Evolutionary conservation across 2,329 filamentous ascomycete genomes (phyloP), one percentile per base, ranked within the genome.

Genomic region (Calonectria pseudoturangicola): DNA sequence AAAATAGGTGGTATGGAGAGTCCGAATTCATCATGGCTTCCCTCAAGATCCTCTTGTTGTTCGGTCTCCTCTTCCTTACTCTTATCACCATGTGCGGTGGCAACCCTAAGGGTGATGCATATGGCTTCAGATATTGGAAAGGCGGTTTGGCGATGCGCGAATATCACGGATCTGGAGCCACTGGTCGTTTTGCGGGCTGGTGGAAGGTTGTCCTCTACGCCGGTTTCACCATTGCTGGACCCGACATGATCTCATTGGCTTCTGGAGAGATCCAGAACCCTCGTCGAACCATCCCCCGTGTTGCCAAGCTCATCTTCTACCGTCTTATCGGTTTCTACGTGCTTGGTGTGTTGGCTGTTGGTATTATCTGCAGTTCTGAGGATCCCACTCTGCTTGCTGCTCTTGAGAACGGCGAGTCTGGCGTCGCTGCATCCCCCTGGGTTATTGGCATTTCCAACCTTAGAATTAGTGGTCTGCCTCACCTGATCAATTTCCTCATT

Each of bases 251-350:
- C 74, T 85, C 87, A 33, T 88, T 91, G 62, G 84, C 86, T 1
- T 83, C 85, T 2, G 87, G 86, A 54, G 92, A 94, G 82, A 89
- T 92, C 21, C 88, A 92, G 77, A 92, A 93, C 79, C 92, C 92
- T 2, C 88, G 92, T 50, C 83, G 84, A 28, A 89, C 91, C 36
- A 90, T 95, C 83, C 93, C 93, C 0, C 89, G 88, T 71, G 93
- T 93, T 1, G 94, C 90, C 84, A 94, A 93, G 75, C 91, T 91
- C 56, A 92, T 94, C 41, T 94, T 95, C 83, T 94, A 93, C 82
- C 92, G 93, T 62, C 86, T 95, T 39, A 92, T 92, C 0, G 84
- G 88, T 1, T 94, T 95, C 84, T 95, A 94, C 83, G 88, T 94
- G n/a, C 86, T 95, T 81, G 75, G 86, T 87, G 88, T 92, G 47